Evolutionary conservation across 2,329 filamentous ascomycete genomes (phyloP).

Genomic region (Parascedosporium putredinis): DNA sequence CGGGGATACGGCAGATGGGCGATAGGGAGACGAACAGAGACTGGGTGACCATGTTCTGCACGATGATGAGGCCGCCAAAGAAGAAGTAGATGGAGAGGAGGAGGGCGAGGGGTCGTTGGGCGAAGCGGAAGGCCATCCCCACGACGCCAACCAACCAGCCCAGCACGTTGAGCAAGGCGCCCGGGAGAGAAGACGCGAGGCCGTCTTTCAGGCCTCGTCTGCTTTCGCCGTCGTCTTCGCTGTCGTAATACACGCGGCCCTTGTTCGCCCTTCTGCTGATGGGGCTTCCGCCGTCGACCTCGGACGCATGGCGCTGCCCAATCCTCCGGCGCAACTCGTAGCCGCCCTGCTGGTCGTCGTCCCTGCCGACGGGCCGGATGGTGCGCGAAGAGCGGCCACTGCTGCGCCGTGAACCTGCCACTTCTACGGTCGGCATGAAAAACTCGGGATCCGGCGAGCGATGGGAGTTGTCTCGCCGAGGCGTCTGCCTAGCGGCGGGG

Average conservation of each 20-base stretch:
- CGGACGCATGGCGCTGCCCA: conserved; percentile 11
- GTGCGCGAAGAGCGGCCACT: conserved; percentile 25
- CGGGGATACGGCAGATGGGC: conserved; percentile 61
- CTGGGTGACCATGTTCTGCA: conserved; percentile 50
- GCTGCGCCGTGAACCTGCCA: conserved; percentile 26
- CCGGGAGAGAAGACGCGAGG: conserved; percentile 25
- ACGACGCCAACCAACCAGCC: conserved; percentile 46
- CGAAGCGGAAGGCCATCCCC: conserved; percentile 46
- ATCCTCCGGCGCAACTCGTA: conserved; percentile 19
- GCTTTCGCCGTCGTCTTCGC: conserved; percentile 5
- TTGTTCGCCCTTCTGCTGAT: conserved; percentile 13
- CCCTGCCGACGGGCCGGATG: conserved; percentile 19
- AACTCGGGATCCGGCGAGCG: conserved; percentile 40
- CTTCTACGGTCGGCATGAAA: conserved; percentile 39
- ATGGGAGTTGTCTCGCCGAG: conserved; percentile 16
- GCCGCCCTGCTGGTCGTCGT: conserved; percentile 13
- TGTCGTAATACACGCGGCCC: neutral
- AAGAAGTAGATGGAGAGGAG: conserved; percentile 51
- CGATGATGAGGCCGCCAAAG: conserved; percentile 46
- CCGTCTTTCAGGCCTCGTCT: conserved; percentile 16
- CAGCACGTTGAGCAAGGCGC: conserved; percentile 27
- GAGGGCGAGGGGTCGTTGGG: conserved; percentile 55
- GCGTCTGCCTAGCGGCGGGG: conserved; percentile 20
- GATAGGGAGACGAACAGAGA: conserved; percentile 53
- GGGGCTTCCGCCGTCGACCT: conserved; percentile 14